Evolutionary conservation across 2,329 filamentous ascomycete genomes (phyloP), one percentile per base, ranked within the genome.

Genomic region (Mycosphaerella sp.): DNA sequence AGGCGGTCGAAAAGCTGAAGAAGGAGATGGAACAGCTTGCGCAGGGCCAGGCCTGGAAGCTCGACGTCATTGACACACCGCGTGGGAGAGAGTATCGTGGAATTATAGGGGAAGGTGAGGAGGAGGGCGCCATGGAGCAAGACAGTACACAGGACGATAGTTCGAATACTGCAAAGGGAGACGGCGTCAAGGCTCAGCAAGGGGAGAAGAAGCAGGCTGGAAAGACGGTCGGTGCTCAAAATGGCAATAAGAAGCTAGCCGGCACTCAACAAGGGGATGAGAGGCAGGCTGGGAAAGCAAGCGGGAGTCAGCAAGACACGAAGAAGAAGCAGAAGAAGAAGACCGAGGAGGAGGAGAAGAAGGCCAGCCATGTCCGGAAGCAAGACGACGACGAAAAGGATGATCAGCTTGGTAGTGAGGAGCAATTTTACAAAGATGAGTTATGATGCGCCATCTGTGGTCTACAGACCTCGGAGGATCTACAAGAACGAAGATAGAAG

Each of bases 11-110:
- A 62, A 77, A 83, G 44, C 75, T 95, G 67, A 80, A 80, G 63
- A 78, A 83, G 58, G 76, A 87, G 65, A 71, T 95, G 54, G 78
- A 87, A 66, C 79, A 82, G 63, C 67, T 87, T 40, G 87, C 88
- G 0, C 80, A 83, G 2, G 82, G 85, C 6, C 80, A 83, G 60
- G 82, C 83, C 12, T 95, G 90, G 89, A 86, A 84, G 64, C 74
- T 95, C 55, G 87, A 93, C 69, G 77, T 93, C 11, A 81, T 93
- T 1, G 86, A 93, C 64, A 77, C 82, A 9, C 80, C 84, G 1
- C 78, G 80, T 4, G 77, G 80, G 21, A 73, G 81, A 57, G 85
- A 89, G 66, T 80, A 92, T 40, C 75, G 85, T 43, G 87, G 85
- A 0, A 81, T 87, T 41, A 79, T 92, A 12, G 83, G 85, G 29